These are phyloP conservation scores for Fallopia convolvulus DNA, from an alignment of 148 eudicot genomes.

Conservation along the genomic window DNA sequence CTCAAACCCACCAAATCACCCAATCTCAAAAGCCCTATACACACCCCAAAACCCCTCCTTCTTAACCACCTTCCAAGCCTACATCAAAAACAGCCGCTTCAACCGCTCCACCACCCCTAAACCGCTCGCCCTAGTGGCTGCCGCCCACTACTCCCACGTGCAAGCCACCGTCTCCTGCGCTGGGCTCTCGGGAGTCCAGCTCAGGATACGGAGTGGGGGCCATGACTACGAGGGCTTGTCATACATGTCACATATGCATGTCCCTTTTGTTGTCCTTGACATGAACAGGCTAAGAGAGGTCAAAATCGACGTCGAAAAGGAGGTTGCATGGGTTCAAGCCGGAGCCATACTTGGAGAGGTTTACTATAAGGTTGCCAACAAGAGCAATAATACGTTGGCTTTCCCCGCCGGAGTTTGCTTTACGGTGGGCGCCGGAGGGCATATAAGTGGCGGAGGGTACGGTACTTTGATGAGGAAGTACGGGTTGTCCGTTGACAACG, in stretches of 20 bases:
- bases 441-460: conserved; percentile 31
- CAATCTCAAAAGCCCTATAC: background rate
- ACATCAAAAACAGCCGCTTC: conserved; percentile 23
- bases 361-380: conserved; percentile 20
- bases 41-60: background rate
- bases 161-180: conserved; percentile 31
- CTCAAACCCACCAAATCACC: background rate
- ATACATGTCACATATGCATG: conserved; percentile 20
- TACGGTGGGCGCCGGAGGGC: conserved; percentile 27
- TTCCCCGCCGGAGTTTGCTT: conserved; percentile 29
- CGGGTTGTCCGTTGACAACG: conserved; percentile 28
- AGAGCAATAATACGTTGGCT: conserved; percentile 19
- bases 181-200: conserved; percentile 10
- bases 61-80: background rate
- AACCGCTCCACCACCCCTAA: conserved; percentile 27
- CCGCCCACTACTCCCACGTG: conserved; percentile 24
- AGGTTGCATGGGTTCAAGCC: conserved; percentile 22
- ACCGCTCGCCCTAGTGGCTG: conserved; percentile 28
- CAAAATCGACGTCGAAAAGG: conserved; percentile 14
- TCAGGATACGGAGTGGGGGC: conserved; percentile 31
- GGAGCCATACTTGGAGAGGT: conserved; percentile 31
- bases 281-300: conserved; percentile 27
- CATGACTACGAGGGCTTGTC: conserved; percentile 35
- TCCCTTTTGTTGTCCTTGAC: conserved; percentile 23
- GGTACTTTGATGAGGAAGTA: conserved; percentile 26